Conservation (phyloP, 108 stramenopile genomes). For the Seminavis robusta region DNA sequence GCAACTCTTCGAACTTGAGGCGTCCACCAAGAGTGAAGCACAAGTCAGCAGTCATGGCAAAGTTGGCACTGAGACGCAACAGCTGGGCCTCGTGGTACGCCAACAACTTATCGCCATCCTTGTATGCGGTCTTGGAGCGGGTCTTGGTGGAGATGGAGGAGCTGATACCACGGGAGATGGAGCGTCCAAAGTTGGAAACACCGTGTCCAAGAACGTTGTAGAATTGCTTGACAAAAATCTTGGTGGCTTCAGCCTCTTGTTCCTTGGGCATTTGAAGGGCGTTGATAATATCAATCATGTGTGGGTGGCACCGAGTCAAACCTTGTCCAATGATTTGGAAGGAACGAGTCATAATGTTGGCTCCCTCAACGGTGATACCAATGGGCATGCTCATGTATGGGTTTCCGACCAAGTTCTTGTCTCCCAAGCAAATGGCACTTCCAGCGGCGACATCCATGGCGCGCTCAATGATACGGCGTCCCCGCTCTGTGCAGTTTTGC, state of each 20-base stretch:
- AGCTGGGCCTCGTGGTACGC: conserved; percentile 91
- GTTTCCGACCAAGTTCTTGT: conserved; percentile 91
- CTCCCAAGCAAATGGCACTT: conserved; percentile 95
- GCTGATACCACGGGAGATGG: conserved; percentile 67
- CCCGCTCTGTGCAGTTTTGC: conserved; percentile 95
- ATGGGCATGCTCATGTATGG: conserved; percentile 97
- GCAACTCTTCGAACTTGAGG: conserved; percentile 96
- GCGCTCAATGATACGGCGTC: conserved; percentile 91
- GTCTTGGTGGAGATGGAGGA: conserved; percentile 66
- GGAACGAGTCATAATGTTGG: conserved; percentile 97
- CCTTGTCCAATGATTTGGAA: conserved; percentile 99
- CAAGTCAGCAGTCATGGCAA: conserved; percentile 94
- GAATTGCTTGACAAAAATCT: conserved; percentile 89
- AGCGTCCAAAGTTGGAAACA: conserved; percentile 74
- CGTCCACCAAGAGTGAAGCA: conserved; percentile 94
- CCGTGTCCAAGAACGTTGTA: conserved; percentile 92
- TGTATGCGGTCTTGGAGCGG: conserved; percentile 87
- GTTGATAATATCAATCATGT: conserved; percentile 91
- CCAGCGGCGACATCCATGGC: conserved; percentile 98
- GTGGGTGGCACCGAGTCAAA: conserved; percentile 95
- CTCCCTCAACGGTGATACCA: conserved; percentile 97
- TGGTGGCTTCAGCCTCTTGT: conserved; percentile 76
- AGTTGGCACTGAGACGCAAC: conserved; percentile 91
- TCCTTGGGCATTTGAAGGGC: conserved; percentile 85
- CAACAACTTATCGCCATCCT: conserved; percentile 81